Evolutionary conservation across 2,329 filamentous ascomycete genomes (phyloP), one percentile per base, ranked within the genome.

Genomic region (Paecilomyces formosus): DNA sequence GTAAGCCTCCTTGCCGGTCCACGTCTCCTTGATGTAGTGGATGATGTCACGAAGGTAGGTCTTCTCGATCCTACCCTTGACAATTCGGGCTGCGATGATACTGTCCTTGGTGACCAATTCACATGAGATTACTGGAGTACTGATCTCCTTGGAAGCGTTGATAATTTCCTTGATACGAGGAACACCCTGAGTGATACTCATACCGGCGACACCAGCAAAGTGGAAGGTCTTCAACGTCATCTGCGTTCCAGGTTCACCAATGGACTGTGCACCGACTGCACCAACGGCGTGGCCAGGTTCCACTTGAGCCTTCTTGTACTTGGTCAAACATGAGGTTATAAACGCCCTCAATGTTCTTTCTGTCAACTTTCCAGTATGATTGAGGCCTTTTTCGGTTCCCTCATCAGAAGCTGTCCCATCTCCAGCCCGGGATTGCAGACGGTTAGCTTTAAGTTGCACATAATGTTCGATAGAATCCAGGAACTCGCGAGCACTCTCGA

Each of bases 161-260:
- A 99, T 99, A 65, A 99, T 99, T 81, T 99, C 94, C 78, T 99
- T 99, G 80, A 99, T 99, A 87, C 94, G 93, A 1, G 94, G 94
- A 6, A 99, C 94, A 89, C 94, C 94, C 71, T 97, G 91, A 0
- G 94, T 99, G 71, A 99, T 96, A 82, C 91, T 96, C 94, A 99
- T 97, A 73, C 93, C 93, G 51, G 94, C 94, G 63, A 99, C 94
- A 89, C 94, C 94, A 71, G 94, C 94, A 80, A 99, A 99, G 88
- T 97, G 94, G 85, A 97, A 97, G 71, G 94, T 97, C 78, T 97
- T 97, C 63, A 99, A 79, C 1, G 94, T 99, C 94, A 99, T 99
- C 75, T 99, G 94, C 0, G 94, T 99, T 72, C 94, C 94, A 0
- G 94, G 94, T 70, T 99, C 94, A 76, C 94, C 94, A 66, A 99